Evolutionary conservation across 1,139 yeast genomes (phyloP).

Genomic region (Geotrichum europaeum): DNA sequence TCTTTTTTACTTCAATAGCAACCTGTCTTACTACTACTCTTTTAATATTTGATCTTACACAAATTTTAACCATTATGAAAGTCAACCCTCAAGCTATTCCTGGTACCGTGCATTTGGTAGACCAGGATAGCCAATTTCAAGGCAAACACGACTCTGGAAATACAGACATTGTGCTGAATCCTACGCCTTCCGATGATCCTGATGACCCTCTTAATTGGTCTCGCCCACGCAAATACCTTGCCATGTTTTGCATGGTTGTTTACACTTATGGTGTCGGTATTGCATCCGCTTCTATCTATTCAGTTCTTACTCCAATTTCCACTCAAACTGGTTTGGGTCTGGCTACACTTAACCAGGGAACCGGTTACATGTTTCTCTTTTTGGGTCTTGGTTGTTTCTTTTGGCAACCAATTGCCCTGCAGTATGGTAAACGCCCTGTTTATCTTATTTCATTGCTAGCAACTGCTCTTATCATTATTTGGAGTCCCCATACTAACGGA

Average conservation of each 20-base stretch:
- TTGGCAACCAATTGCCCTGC: conserved; percentile 48
- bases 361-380: conserved; percentile 45
- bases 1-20: too few relatives aligned
- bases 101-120: conserved; percentile 57
- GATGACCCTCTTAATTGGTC: conserved; percentile 47
- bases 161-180: conserved; percentile 38
- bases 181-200: conserved; percentile 45
- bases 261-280: conserved; percentile 44
- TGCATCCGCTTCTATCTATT: conserved; percentile 45
- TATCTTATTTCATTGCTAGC: conserved; percentile 41
- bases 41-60: background rate
- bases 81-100: conserved; percentile 45
- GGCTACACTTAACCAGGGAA: conserved; percentile 44
- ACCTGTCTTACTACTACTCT: background rate
- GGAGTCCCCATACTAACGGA: conserved; percentile 32
- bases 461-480: conserved; percentile 28
- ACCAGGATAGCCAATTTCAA: conserved; percentile 35
- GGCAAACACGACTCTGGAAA: conserved; percentile 27
- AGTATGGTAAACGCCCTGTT: conserved; percentile 50
- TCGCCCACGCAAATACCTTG: conserved; percentile 35
- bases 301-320: conserved; percentile 41
- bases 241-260: conserved; percentile 34
- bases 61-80: conserved; percentile 4
- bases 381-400: conserved; percentile 47
- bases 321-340: conserved; percentile 39